phyloP scores from a whole-genome alignment of 495 filamentous ascomycete species.

The Sordaria brevicollis region DNA sequence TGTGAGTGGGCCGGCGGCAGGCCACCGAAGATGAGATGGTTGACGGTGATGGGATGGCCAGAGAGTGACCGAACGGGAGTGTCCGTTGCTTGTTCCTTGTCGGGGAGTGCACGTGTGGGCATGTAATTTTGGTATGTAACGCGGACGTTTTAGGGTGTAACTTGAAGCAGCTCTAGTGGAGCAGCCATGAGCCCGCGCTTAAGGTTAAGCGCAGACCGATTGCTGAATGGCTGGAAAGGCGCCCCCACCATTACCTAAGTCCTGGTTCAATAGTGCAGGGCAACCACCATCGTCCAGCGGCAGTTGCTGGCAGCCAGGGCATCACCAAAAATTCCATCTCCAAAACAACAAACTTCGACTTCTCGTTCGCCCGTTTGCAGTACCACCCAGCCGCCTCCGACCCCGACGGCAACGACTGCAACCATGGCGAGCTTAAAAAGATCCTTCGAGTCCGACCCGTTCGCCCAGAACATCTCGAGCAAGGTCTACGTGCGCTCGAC shows the following conservation, averaged over 20 bases:
- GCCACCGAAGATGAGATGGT: background rate
- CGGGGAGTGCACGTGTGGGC: background rate
- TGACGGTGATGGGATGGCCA: background rate
- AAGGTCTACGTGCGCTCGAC: constrained; percentile 91
- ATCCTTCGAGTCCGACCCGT: constrained; percentile 54
- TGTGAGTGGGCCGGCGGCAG: background rate
- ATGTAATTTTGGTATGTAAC: background rate
- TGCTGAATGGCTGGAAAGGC: constrained; percentile 13
- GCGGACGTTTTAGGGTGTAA: background rate
- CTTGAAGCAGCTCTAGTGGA: background rate
- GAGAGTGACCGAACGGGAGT: background rate
- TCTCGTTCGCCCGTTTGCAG: background rate
- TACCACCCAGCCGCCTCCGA: background rate
- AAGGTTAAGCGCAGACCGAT: constrained; percentile 3
- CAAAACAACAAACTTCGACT: constrained; percentile 4
- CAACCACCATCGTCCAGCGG: constrained; percentile 5
- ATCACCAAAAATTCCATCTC: constrained; percentile 3
- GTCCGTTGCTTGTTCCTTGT: background rate
- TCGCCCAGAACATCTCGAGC: constrained; percentile 70
- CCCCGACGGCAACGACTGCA: background rate
- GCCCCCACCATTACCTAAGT: background rate
- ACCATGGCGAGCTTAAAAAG: constrained; percentile 88
- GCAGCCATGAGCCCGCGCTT: background rate
- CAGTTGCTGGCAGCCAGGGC: background rate
- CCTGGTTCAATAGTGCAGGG: background rate